Evolutionary conservation across 1,284 basidiomycete species (phyloP).

Genomic region (Cryptococcus hybrid): DNA sequence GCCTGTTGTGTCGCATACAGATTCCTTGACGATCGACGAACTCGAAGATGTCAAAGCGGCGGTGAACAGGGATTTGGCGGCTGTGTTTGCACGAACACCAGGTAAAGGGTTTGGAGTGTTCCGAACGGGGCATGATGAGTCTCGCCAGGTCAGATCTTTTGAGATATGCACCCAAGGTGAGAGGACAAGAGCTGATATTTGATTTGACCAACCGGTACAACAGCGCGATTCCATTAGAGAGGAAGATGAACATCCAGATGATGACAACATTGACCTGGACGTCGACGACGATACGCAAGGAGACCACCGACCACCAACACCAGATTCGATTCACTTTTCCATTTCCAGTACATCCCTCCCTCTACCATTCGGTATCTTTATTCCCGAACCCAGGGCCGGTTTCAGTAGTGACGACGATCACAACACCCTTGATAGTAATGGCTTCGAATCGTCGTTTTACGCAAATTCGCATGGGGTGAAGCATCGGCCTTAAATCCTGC

Average conservation of each 20-base stretch:
- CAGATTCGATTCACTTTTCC: neutral
- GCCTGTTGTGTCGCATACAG: constrained; percentile 38
- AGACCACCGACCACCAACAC: constrained; percentile 2
- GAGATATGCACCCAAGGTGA: neutral
- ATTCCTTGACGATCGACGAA: constrained; percentile 33
- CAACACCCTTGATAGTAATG: neutral
- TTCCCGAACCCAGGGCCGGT: neutral
- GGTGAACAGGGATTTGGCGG: constrained; percentile 27
- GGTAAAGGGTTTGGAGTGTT: constrained; percentile 28
- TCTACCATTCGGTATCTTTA: constrained; percentile 11
- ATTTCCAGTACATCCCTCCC: neutral
- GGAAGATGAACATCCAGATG: neutral
- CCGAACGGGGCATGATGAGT: constrained; percentile 4
- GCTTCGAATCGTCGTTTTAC: constrained; percentile 8
- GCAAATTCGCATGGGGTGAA: constrained; percentile 38
- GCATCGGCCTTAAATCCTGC: constrained; percentile 28
- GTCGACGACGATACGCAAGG: constrained; percentile 1
- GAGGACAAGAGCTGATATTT: no score
- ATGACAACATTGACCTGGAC: no score
- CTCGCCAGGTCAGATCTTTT: constrained; percentile 1
- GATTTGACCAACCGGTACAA: no score
- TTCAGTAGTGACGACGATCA: no score
- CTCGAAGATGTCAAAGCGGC: constrained; percentile 22
- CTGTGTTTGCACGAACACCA: constrained; percentile 10
- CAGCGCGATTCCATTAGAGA: neutral